Conservation (phyloP, 208 protist genomes). For the Wallacemonas sp. region DNA sequence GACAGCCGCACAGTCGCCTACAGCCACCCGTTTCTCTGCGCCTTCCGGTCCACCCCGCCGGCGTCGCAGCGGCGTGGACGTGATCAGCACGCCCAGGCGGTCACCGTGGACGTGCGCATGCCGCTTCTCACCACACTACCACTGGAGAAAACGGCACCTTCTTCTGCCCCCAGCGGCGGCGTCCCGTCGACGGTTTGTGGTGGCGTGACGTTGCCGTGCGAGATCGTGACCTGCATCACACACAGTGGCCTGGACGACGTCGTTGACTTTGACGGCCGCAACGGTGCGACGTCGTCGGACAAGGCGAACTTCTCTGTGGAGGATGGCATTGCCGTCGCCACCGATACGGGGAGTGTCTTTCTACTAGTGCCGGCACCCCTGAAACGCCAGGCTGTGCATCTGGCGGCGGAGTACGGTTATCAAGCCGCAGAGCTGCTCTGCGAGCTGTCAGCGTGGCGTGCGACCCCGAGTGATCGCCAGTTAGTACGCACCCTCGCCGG, state of each 20-base stretch:
- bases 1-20: neutral
- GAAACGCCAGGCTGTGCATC: conserved; percentile 18
- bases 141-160: neutral
- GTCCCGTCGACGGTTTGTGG: conserved; percentile 6
- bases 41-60: neutral
- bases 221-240: conserved; percentile 11
- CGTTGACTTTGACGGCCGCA: neutral
- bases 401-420: conserved; percentile 27
- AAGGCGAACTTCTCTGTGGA: conserved; percentile 1
- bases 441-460: conserved; percentile 55
- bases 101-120: conserved; percentile 55
- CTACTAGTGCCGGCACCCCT: conserved; percentile 30
- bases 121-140: conserved; percentile 42
- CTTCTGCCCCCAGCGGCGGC: neutral
- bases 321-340: conserved; percentile 28
- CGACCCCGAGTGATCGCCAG: conserved; percentile 21
- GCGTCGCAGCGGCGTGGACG: neutral
- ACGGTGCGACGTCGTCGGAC: neutral
- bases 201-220: conserved; percentile 16
- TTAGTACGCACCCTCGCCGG: conserved; percentile 34
- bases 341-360: conserved; percentile 26
- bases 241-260: neutral
- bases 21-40: conserved; percentile 15
- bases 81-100: conserved; percentile 14
- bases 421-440: conserved; percentile 47